Base-by-base conservation (phyloP, 2,329 filamentous ascomycete species). In the Aureobasidium lini region DNA sequence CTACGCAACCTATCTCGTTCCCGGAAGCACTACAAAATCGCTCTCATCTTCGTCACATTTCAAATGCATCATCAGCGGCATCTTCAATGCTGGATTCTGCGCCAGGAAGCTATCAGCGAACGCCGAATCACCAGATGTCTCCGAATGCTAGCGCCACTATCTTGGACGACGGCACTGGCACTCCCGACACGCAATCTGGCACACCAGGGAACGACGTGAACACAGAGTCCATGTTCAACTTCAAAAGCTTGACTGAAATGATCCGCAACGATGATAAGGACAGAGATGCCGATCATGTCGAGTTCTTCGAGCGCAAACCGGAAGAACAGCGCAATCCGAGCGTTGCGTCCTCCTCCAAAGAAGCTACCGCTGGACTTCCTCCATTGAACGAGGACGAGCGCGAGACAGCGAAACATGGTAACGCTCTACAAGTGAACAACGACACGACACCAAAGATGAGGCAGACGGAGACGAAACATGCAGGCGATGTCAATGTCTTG, bases 171-270 rank as follows among this genome's bases (percentile, higher is more conserved):
- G 43, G 36, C 32, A 40, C 42, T 13, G 57, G 57, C 9, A 53
- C 46, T 28, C 46, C 57, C 23, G 57, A 59, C 6, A 59, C 57
- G 13, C 57, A 59, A n/a, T 59, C 59, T 9, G 69, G 68, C 42
- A 72, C 76, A 6, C 80, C 81, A 28, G 74, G 75, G 64, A 75
- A 73, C 6, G 80, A 77, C 58, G 67, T 77, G 4, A 79, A 80
- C 47, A 76, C 80, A 0, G 92, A 96, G 69, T 84, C 90, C 3
- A 84, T 96, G 82, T 94, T 95, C 73, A 96, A 96, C 71, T 96
- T 96, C 70, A 81, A 85, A 59, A 96, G 90, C 65, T 76, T 97
- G 23, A 89, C 90, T 1, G 89, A 90, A 62, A 89, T 95, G 71
- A 89, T 96, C 32, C 89, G 86, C 0, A 84, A 81, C 40, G 81